These are phyloP conservation scores for Heritiera littoralis DNA, from an alignment of 345 rosid genomes.

Conservation along the genomic window DNA sequence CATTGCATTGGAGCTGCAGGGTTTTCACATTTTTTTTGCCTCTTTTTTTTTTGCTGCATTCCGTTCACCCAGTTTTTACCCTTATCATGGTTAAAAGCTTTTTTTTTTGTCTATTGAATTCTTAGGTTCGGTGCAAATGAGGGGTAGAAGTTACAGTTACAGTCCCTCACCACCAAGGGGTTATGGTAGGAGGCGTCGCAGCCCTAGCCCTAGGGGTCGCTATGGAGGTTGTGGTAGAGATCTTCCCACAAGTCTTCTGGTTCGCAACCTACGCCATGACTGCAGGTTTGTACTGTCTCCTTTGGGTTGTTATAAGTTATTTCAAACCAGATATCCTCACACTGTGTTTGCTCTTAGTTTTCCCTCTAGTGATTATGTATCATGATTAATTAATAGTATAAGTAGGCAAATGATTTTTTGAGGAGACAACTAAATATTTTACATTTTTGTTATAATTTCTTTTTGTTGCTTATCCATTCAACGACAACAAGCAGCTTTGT, in stretches of 20 bases:
- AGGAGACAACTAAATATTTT: too few relatives aligned
- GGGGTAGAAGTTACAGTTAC: conserved; percentile 80
- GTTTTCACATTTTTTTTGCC: too few relatives aligned
- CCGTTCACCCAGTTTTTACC: neutral
- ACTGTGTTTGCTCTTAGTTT: too few relatives aligned
- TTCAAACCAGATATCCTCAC: too few relatives aligned
- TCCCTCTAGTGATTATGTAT: too few relatives aligned
- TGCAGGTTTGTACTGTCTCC: too few relatives aligned
- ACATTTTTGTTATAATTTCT: too few relatives aligned
- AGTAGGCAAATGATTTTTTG: too few relatives aligned
- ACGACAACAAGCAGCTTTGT: neutral
- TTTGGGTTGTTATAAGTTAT: too few relatives aligned
- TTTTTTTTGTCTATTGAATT: neutral
- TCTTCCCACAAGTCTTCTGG: conserved; percentile 52
- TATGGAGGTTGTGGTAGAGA: conserved; percentile 41
- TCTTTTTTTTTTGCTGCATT: too few relatives aligned
- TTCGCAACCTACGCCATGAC: conserved; percentile 29
- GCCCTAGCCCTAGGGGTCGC: conserved; percentile 68
- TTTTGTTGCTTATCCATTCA: neutral
- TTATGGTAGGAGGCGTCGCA: conserved; percentile 57
- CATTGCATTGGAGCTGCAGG: too few relatives aligned
- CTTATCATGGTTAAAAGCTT: neutral
- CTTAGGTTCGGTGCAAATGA: conserved; percentile 39
- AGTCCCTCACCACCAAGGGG: conserved; percentile 85
- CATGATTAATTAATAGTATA: too few relatives aligned